phyloP scores from a whole-genome alignment of 495 filamentous ascomycete species.

The Annulohypoxylon stygium region DNA sequence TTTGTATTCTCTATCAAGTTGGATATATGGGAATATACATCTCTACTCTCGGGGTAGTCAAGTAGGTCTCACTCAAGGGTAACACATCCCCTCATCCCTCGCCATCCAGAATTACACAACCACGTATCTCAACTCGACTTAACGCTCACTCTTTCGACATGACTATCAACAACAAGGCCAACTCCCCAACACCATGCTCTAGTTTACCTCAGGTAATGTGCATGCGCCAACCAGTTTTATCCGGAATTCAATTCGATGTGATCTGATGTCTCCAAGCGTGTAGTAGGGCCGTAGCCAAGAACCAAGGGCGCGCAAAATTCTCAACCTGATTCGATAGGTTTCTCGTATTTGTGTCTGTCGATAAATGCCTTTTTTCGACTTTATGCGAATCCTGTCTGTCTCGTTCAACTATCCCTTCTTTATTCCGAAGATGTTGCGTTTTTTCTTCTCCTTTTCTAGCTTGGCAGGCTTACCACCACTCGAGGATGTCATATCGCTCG shows the following conservation, averaged over 20 bases:
- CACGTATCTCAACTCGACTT: constrained; percentile 17
- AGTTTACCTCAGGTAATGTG: constrained; percentile 16
- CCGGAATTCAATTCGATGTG: not conserved
- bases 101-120: constrained; percentile 30
- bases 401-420: constrained; percentile 59
- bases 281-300: constrained; percentile 11
- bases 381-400: not conserved
- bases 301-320: not conserved
- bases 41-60: not conserved
- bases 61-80: not conserved
- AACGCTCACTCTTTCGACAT: constrained; percentile 19
- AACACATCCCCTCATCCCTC: not conserved
- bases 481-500: constrained; percentile 49
- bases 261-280: constrained; percentile 24
- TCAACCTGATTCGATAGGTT: constrained; percentile 1
- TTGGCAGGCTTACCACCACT: constrained; percentile 62
- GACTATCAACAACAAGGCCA: constrained; percentile 16
- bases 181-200: constrained; percentile 46
- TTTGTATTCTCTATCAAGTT: constrained; percentile 12
- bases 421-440: constrained; percentile 80
- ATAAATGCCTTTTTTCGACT: not conserved
- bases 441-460: constrained; percentile 77
- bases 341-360: not conserved
- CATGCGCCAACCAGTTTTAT: constrained; percentile 16
- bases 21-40: not conserved